Evolutionary conservation across 1,284 basidiomycete genomes (phyloP), one percentile per base, ranked within the genome.

Genomic region (Cystobasidium pallidum): DNA sequence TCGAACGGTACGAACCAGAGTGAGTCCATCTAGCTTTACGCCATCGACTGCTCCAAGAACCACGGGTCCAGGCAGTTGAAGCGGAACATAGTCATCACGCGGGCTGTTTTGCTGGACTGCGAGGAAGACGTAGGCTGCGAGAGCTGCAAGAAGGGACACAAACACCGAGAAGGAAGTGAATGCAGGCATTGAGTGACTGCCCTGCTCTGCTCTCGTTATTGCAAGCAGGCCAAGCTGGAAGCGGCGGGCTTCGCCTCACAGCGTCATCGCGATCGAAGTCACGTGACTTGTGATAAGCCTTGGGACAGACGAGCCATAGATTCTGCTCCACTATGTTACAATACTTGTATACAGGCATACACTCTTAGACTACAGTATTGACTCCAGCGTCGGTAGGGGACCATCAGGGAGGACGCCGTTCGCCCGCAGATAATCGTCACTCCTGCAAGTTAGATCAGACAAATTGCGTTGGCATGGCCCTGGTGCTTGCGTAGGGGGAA

Each of bases 11-110:
- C 68, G 68, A 6, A 71, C 59, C 7, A 71, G 68, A 1, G 68
- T 71, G 21, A 71, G 61, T 21, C 68, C 68, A 32, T 71, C 68
- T 19, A 71, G 68, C 26, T 71, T 71, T 32, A 58, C 61, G n/a
- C 68, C 68, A 39, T 63, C 61, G 11, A 59, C 49, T 2, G 68
- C 58, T n/a, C 68, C 68, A n/a, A 64, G 47, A 4, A 71, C 24
- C 21, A 71, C 68, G 7, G 68, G 68, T 13, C 68, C 68, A 15
- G 59, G 61, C 47, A 58, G 32, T 13, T 28, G 19, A 30, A 71
- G 43, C 45, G 59, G 68, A 32, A n/a, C 32, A 41, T 62, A 71
- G 51, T 52, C 61, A 49, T 64, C 68, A 10, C 59, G 30, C 17
- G 59, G 59, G 10, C 41, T 47, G 68, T 54, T 71, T 39, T 63